Base-by-base conservation (phyloP, 352 stramenopile species). In the Globisporangium lucens region DNA sequence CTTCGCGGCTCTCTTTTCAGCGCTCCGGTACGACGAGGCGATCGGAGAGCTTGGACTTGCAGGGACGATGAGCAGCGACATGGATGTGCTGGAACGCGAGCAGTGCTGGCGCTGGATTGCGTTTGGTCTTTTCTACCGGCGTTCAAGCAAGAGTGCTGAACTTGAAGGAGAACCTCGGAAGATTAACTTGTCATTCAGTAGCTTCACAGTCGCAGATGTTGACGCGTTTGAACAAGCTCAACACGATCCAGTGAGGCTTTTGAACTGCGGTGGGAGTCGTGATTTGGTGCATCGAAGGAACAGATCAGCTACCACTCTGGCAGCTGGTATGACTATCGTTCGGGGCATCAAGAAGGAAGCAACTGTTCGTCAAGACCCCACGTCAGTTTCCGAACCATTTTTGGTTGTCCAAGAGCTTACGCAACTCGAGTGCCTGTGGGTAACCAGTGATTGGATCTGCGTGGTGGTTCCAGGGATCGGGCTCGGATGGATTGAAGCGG, bases 31-130 rank as follows among this genome's bases (percentile, higher is more conserved):
- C 15, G 27, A 58, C 53, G 17, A 36, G 15, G 15, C 29, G 13
- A 9, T 41, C 9, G 13, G 4, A 58, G 53, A 58, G 27, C 13
- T 58, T 13, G 53, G 53, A 27, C 13, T 58, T 33, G 53, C 53
- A 8, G 15, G 29, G 8, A 41, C 53, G 7, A 58, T 58, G 53
- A 24, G 15, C 27, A 24, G 12, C 15, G 12, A 9, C 4, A 35
- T 57, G 51, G 51, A 35, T 36, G 51, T 35, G 24, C 22, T 38
- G 4, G 53, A 58, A 33, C 53, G 53, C 15, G 53, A 22, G 27
- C 53, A 58, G 27, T 58, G 53, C 53, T 58, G 53, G 27, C 53
- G 27, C 20, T 58, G 53, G 53, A 41, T 58, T 24, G 27, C 27
- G 15, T 41, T 58, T 33, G 53, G 27, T 36, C 27, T 58, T 0